Evolutionary conservation across 2,329 filamentous ascomycete genomes (phyloP), one percentile per base, ranked within the genome.

Genomic region (Trichoderma sp.): DNA sequence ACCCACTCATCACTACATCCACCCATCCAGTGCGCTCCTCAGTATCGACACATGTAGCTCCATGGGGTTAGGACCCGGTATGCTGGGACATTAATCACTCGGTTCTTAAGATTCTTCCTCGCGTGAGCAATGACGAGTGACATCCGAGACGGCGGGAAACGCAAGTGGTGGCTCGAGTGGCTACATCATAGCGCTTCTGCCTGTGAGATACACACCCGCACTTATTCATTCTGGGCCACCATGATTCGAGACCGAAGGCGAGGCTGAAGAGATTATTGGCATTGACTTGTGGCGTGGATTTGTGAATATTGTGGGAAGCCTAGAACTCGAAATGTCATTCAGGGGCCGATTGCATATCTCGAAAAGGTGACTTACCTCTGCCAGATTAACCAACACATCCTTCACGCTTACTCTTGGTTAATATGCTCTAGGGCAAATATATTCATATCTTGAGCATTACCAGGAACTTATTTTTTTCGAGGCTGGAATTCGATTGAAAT

Each of bases 51-150:
- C 58, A 2, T 59, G 11, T 8, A 16, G n/a, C 64, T 67, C 7
- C 7, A 67, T 52, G 10, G 37, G 56, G 64, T 59, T 67, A 67
- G 64, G 52, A 16, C 64, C 53, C 2, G 64, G 64, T 67, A 56
- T 21, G 13, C 29, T 59, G 24, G 14, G 35, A 16, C 29, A 4
- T 19, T 8, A 33, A n/a, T 19, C 5, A n/a, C 27, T 33, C 29
- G 4, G 3, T 29, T 43, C 35, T 16, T 8, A 19, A 19, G 29
- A 19, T 11, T 24, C 31, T 40, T 33, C 37, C 29, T 19, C 19
- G 29, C 27, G 19, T 53, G 21, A 59, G 29, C 2, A 27, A 27
- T 19, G 19, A 47, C 53, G 27, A 37, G 52, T 21, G 11, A 55
- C n/a, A 47, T 57, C 13, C 7, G 24, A 4, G 62, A 33, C 19